Percentiles rank a stretch among this genome's conserved stretches.
phyloP scores from a whole-genome alignment of 2,329 filamentous ascomycete species.

The Colletotrichum endophyticum region DNA sequence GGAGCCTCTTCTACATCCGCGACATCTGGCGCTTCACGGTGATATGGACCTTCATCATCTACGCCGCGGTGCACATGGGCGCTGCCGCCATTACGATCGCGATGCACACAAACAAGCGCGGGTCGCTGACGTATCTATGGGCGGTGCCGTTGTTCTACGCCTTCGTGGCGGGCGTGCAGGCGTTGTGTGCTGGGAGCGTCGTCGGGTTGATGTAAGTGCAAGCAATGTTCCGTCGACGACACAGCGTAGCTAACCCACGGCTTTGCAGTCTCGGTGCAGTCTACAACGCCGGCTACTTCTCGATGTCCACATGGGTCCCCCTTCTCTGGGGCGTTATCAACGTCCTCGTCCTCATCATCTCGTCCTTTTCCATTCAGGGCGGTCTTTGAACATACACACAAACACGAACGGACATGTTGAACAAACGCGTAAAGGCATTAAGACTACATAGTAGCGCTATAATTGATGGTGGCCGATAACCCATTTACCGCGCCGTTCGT shows the following conservation, averaged over 20 bases:
- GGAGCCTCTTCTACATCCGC: slow-evolving; percentile 72
- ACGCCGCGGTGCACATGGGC: slow-evolving; percentile 74
- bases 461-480: slow-evolving; percentile 4
- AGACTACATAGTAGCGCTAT: slow-evolving; percentile 15
- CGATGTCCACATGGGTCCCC: slow-evolving; percentile 94
- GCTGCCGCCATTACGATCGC: slow-evolving; percentile 74
- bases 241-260: neutral
- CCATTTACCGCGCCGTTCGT: neutral
- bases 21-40: slow-evolving; percentile 91
- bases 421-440: neutral
- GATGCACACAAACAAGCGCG: slow-evolving; percentile 68
- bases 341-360: slow-evolving; percentile 80
- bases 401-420: neutral
- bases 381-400: slow-evolving; percentile 63
- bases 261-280: slow-evolving; percentile 72
- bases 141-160: slow-evolving; percentile 74
- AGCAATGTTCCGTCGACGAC: neutral
- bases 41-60: slow-evolving; percentile 84
- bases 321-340: slow-evolving; percentile 88
- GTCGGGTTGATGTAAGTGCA: slow-evolving; percentile 76
- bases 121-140: slow-evolving; percentile 70
- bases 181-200: slow-evolving; percentile 79
- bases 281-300: slow-evolving; percentile 82
- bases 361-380: slow-evolving; percentile 91
- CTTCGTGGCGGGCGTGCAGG: slow-evolving; percentile 76